These are phyloP conservation scores for Plantago coronopus DNA, from an alignment of 305 asterid genomes.

Conservation along the genomic window DNA sequence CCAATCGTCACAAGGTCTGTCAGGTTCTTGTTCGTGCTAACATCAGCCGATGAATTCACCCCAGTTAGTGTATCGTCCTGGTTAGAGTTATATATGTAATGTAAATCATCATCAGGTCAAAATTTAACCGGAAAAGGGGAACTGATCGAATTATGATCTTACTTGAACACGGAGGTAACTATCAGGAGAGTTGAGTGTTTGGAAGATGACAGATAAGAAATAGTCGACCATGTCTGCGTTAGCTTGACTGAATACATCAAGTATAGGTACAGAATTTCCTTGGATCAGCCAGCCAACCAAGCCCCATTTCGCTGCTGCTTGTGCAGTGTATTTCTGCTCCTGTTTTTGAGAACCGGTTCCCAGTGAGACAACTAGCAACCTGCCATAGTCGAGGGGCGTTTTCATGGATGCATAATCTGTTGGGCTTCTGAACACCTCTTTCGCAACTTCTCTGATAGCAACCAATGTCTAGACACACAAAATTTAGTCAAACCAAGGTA, in stretches of 20 bases:
- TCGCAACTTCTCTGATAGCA: conserved; percentile 40
- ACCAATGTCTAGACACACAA: conserved; percentile 40
- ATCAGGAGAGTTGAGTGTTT: conserved; percentile 26
- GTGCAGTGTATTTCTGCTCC: conserved; percentile 37
- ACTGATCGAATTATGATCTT: background rate
- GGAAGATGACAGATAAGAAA: conserved; percentile 36
- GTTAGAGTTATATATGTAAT: background rate
- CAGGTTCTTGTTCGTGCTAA: conserved; percentile 40
- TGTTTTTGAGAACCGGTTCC: conserved; percentile 52
- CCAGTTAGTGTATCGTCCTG: conserved; percentile 49
- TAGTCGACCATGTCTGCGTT: conserved; percentile 51
- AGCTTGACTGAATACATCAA: conserved; percentile 41
- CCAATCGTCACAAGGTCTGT: conserved; percentile 37
- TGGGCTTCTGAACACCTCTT: conserved; percentile 18
- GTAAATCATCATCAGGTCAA: background rate
- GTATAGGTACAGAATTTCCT: conserved; percentile 32
- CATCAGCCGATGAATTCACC: conserved; percentile 30
- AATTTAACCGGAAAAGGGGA: background rate
- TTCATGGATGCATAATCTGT: conserved; percentile 29
- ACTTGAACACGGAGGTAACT: conserved; percentile 67
- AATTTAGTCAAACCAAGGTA: no score
- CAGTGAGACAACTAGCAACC: conserved; percentile 43
- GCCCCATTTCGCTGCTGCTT: conserved; percentile 47
- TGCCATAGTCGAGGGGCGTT: conserved; percentile 24
- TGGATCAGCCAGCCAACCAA: conserved; percentile 45